Evolutionary conservation across 1,284 basidiomycete genomes (phyloP).

Genomic region (Ganoderma meredithae): DNA sequence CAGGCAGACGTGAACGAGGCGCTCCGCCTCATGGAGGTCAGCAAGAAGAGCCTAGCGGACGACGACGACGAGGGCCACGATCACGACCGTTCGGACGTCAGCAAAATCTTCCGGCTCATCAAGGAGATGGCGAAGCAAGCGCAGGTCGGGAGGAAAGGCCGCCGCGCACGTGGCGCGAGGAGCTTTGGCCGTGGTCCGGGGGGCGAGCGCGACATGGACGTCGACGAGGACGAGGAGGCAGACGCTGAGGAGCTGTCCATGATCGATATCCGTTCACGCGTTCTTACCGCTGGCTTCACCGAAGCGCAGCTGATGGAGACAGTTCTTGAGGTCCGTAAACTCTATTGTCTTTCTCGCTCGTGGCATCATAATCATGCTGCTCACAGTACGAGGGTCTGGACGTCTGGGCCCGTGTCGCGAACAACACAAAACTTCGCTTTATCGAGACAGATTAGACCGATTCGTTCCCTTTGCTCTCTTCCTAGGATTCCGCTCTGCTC

Average conservation of each 20-base stretch:
- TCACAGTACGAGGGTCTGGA: slow-evolving; percentile 84
- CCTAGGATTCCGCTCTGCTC: slow-evolving; percentile 21
- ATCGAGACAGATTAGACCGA: slow-evolving; percentile 33
- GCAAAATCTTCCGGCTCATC: slow-evolving; percentile 90
- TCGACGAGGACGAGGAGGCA: slow-evolving; percentile 59
- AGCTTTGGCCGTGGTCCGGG: slow-evolving; percentile 72
- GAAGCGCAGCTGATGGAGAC: slow-evolving; percentile 90
- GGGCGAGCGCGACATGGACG: slow-evolving; percentile 67
- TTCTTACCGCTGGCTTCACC: slow-evolving; percentile 88
- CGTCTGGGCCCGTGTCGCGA: slow-evolving; percentile 79
- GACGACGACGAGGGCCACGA: slow-evolving; percentile 73
- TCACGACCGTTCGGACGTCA: slow-evolving; percentile 78
- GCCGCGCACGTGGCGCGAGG: slow-evolving; percentile 49
- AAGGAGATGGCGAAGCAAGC: slow-evolving; percentile 76
- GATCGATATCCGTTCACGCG: slow-evolving; percentile 85
- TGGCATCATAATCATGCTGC: slow-evolving; percentile 10
- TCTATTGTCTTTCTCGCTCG: not conserved
- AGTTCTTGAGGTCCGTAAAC: slow-evolving; percentile 69
- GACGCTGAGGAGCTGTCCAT: slow-evolving; percentile 77
- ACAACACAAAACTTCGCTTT: slow-evolving; percentile 78
- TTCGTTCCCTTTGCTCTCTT: slow-evolving; percentile 5
- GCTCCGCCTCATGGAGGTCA: slow-evolving; percentile 94
- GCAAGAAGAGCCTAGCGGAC: slow-evolving; percentile 89
- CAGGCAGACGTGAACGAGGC: slow-evolving; percentile 96
- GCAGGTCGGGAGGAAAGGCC: slow-evolving; percentile 46